A percentile compares a stretch with the other conserved stretches of the same genome.
phyloP scores from a whole-genome alignment of 306 rosid species.

The Vigna angularis region DNA sequence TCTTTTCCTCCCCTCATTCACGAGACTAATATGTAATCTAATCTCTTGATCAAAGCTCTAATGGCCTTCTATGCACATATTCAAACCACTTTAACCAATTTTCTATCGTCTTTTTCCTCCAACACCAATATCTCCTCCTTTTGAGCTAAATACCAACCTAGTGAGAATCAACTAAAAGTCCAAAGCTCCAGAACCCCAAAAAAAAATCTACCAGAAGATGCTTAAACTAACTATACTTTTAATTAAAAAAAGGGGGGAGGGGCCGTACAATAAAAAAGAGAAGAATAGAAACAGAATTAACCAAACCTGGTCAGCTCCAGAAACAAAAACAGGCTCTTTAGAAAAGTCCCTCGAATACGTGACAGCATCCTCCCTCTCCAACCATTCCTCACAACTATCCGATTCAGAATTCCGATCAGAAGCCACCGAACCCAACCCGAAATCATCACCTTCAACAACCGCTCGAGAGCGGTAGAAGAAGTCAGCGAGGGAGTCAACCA shows the following conservation, averaged over 20 bases:
- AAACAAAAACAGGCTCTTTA: slow-evolving; percentile 70
- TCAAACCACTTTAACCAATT: neutral
- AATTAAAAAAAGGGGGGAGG: neutral
- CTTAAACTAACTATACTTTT: neutral
- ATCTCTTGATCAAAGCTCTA: neutral
- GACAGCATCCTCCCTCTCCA: slow-evolving; percentile 84
- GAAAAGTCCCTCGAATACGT: slow-evolving; percentile 73
- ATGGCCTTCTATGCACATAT: neutral
- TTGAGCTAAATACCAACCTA: neutral
- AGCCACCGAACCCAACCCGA: slow-evolving; percentile 33
- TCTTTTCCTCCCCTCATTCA: neutral
- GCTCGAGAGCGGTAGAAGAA: slow-evolving; percentile 58
- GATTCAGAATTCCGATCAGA: slow-evolving; percentile 53
- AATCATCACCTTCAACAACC: slow-evolving; percentile 45
- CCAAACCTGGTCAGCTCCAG: slow-evolving; percentile 78
- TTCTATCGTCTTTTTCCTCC: neutral
- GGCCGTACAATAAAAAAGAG: neutral
- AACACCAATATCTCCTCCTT: neutral
- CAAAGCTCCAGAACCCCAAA: neutral
- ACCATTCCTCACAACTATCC: slow-evolving; percentile 77
- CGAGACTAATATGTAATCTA: neutral
- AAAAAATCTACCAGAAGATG: neutral
- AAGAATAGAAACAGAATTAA: neutral
- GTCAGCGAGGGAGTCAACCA: slow-evolving; percentile 78
- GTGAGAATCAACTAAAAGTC: neutral